Conservation (phyloP, 805 yeast genomes). For the Cyberlindnera mississippiensis region DNA sequence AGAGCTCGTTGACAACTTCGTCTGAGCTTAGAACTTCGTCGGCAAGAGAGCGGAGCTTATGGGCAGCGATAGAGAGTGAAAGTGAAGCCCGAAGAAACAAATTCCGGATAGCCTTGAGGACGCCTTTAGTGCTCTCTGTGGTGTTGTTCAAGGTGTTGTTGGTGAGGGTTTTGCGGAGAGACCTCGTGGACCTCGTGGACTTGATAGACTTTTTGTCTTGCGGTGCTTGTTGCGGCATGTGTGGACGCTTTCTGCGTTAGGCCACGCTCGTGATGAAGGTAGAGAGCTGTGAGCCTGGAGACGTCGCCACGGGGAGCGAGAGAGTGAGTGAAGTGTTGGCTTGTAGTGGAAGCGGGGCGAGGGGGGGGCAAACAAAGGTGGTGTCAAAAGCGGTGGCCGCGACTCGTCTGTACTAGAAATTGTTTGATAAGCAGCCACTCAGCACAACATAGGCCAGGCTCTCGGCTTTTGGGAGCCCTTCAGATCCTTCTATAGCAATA, state of each 20-base stretch:
- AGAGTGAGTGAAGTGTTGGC: too few relatives aligned
- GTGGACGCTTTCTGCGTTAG: background rate
- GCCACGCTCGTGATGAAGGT: background rate
- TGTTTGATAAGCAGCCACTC: too few relatives aligned
- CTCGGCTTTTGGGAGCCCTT: too few relatives aligned
- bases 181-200: constrained; percentile 11
- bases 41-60: constrained; percentile 38
- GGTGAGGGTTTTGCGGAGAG: constrained; percentile 5
- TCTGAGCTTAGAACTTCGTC: constrained; percentile 47
- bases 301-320: too few relatives aligned
- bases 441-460: too few relatives aligned
- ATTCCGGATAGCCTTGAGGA: constrained; percentile 25
- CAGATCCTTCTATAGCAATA: too few relatives aligned
- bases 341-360: too few relatives aligned
- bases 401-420: too few relatives aligned
- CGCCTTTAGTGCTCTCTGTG: background rate
- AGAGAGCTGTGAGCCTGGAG: too few relatives aligned
- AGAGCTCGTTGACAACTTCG: constrained; percentile 47
- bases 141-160: background rate
- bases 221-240: background rate
- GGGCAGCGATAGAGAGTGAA: constrained; percentile 34
- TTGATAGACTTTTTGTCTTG: constrained; percentile 8
- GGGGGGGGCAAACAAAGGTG: too few relatives aligned
- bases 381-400: too few relatives aligned
- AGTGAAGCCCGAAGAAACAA: constrained; percentile 37